These are phyloP conservation scores for Trypanosoma avium DNA, from an alignment of 208 protist species.

Conservation along the genomic window DNA sequence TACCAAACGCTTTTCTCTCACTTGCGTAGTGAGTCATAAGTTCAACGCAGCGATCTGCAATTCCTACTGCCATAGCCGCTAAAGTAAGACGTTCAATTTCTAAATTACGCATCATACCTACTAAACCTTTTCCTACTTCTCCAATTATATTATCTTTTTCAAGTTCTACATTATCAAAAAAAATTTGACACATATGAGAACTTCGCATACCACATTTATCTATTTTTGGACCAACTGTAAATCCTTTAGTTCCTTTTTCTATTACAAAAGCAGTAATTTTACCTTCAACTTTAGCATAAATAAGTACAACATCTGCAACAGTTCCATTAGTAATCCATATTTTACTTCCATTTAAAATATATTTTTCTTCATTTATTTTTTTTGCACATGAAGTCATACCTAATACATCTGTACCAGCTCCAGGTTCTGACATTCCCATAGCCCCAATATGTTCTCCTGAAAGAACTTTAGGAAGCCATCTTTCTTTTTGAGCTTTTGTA, in stretches of 20 bases:
- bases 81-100: constrained; percentile 80
- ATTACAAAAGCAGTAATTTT: constrained; percentile 72
- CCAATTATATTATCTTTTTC: constrained; percentile 67
- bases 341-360: constrained; percentile 95
- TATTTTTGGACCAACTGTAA: constrained; percentile 67
- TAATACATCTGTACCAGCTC: constrained; percentile 93
- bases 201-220: constrained; percentile 84
- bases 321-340: constrained; percentile 98
- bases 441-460: constrained; percentile 95
- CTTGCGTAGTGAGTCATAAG: constrained; percentile 88
- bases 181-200: constrained; percentile 77
- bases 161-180: constrained; percentile 72
- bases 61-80: constrained; percentile 82
- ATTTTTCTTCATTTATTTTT: constrained; percentile 64
- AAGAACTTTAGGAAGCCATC: constrained; percentile 90
- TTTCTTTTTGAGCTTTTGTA: constrained; percentile 88
- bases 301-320: constrained; percentile 93
- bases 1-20: constrained; percentile 90
- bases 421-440: constrained; percentile 96
- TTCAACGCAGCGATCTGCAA: constrained; percentile 73
- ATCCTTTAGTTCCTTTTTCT: constrained; percentile 56
- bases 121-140: constrained; percentile 58
- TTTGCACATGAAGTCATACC: constrained; percentile 93
- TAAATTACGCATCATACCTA: constrained; percentile 83
- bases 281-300: constrained; percentile 96